These are phyloP conservation scores for Takashimella tepidaria DNA, from an alignment of 1,284 basidiomycete genomes.

Conservation along the genomic window DNA sequence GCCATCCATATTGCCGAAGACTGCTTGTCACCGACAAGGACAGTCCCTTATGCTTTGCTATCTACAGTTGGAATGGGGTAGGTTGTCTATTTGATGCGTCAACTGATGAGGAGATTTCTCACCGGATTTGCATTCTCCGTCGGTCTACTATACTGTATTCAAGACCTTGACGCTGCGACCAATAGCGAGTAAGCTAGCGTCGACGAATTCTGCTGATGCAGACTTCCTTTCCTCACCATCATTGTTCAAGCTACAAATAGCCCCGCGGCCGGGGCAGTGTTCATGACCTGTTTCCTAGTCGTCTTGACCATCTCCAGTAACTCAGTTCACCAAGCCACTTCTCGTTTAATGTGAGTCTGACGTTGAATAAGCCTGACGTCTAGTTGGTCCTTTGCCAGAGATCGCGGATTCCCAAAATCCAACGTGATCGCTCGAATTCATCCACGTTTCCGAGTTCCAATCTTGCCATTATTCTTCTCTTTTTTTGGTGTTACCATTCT, in stretches of 20 bases:
- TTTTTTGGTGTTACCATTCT: constrained; percentile 10
- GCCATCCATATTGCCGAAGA: constrained; percentile 16
- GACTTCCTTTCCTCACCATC: constrained; percentile 13
- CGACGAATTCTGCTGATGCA: neutral
- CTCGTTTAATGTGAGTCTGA: constrained; percentile 6
- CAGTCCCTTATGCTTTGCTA: constrained; percentile 11
- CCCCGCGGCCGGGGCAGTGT: constrained; percentile 7
- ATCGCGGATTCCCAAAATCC: constrained; percentile 10
- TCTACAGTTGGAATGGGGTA: constrained; percentile 3
- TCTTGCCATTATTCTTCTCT: constrained; percentile 9
- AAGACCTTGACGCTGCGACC: constrained; percentile 10
- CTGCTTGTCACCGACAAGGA: constrained; percentile 6
- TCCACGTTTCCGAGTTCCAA: constrained; percentile 10
- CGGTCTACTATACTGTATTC: constrained; percentile 11
- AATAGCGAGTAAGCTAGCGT: neutral
- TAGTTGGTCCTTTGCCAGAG: constrained; percentile 14
- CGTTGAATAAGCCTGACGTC: neutral
- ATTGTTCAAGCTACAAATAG: constrained; percentile 12
- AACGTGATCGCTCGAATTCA: constrained; percentile 1
- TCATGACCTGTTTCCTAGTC: constrained; percentile 6
- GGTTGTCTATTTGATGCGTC: neutral
- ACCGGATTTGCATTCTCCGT: constrained; percentile 8
- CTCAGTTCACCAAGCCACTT: constrained; percentile 11
- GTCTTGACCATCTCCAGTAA: constrained; percentile 11
- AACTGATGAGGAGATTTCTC: constrained; percentile 1